Evolutionary conservation across 768 basidiomycete genomes (phyloP).

Genomic region (Hygrophorus russula): DNA sequence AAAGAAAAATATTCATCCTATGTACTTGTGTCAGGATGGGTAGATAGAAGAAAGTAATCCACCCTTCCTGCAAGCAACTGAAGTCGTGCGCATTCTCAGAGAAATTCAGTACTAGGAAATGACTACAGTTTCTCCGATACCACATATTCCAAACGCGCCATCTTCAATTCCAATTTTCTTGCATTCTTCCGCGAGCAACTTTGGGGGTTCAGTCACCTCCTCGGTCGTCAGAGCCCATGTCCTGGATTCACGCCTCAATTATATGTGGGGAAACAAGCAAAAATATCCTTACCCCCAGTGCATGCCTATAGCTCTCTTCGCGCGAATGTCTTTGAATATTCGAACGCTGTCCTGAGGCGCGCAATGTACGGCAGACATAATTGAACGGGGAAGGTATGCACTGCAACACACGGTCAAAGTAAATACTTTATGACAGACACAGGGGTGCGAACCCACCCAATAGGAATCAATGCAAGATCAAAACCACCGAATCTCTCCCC

Average conservation of each 20-base stretch:
- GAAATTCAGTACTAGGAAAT: conserved; percentile 17
- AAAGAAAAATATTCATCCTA: too few relatives aligned
- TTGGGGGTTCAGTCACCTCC: conserved; percentile 51
- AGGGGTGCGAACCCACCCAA: conserved; percentile 29
- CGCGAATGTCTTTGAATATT: conserved; percentile 52
- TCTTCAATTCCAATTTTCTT: conserved; percentile 39
- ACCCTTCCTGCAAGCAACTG: too few relatives aligned
- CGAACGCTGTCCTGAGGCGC: conserved; percentile 59
- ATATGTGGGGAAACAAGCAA: background rate
- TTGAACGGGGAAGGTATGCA: conserved; percentile 43
- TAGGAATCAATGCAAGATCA: conserved; percentile 62
- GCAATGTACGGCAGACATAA: conserved; percentile 52
- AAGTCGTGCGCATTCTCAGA: too few relatives aligned
- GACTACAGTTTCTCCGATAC: conserved; percentile 47
- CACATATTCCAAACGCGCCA: conserved; percentile 44
- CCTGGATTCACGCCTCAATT: conserved; percentile 14
- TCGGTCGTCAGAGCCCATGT: conserved; percentile 45
- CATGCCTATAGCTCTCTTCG: conserved; percentile 53
- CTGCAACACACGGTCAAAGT: conserved; percentile 26
- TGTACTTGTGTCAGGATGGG: too few relatives aligned
- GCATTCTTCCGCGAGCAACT: conserved; percentile 38
- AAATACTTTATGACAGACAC: background rate
- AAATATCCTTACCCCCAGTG: conserved; percentile 48
- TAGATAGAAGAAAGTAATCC: too few relatives aligned
- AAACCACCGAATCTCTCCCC: conserved; percentile 52